A percentile compares a stretch with the other conserved stretches of the same genome.
Conservation (phyloP, 768 basidiomycete genomes). For the Tylopilus plumbeoviolaceoides region DNA sequence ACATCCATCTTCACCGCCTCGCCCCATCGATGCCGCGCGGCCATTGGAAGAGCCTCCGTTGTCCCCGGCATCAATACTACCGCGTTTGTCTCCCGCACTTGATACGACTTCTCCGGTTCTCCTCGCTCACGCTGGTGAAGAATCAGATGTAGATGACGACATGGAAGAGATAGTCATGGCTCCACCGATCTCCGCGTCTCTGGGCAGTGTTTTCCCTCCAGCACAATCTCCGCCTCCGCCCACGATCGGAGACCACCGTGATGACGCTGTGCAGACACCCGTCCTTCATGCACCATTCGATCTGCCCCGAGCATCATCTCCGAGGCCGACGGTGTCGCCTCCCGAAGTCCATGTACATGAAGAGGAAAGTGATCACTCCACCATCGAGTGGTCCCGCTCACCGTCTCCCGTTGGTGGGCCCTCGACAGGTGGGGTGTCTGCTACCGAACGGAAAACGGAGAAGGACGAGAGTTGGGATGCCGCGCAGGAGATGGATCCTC, state of each 20-base stretch:
- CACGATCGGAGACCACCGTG: conserved; percentile 15
- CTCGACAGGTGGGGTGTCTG: conserved; percentile 4
- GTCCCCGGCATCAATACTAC: neutral
- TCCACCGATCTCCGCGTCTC: neutral
- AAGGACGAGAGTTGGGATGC: conserved; percentile 65
- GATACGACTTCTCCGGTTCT: neutral
- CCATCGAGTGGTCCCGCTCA: conserved; percentile 38
- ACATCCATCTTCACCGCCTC: neutral
- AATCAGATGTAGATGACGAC: conserved; percentile 31
- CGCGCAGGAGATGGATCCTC: conserved; percentile 79
- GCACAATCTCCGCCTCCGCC: conserved; percentile 12
- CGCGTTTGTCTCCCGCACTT: conserved; percentile 1
- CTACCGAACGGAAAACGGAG: conserved; percentile 20
- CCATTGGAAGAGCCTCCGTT: conserved; percentile 6
- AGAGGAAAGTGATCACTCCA: conserved; percentile 24
- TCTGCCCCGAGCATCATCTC: conserved; percentile 6
- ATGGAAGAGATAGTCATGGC: conserved; percentile 35
- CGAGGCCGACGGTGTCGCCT: conserved; percentile 7
- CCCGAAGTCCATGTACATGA: conserved; percentile 3
- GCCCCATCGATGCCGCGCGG: neutral
- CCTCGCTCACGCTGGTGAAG: conserved; percentile 2
- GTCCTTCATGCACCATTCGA: conserved; percentile 1
- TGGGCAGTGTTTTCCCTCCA: neutral
- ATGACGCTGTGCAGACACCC: neutral
- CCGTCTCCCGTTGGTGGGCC: conserved; percentile 28